A percentile compares a stretch with the other conserved stretches of the same genome.
Conservation (phyloP, 140 eudicot species). For the Oenanthe javanica region DNA sequence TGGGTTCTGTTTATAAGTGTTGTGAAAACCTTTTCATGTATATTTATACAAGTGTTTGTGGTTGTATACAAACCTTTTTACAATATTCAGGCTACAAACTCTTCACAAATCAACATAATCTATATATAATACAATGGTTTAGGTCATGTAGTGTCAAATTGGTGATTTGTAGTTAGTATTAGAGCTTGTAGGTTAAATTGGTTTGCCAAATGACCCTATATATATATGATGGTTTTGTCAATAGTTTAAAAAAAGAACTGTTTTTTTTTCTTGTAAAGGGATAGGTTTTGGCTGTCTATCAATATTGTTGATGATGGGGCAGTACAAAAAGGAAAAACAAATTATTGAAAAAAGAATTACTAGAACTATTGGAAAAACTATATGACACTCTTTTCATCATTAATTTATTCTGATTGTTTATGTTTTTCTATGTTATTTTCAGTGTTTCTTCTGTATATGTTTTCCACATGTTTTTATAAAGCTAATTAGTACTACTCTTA, state of each 20-base stretch:
- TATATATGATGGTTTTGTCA: neutral
- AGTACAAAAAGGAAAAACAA: neutral
- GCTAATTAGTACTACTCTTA: neutral
- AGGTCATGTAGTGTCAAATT: neutral
- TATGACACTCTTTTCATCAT: neutral
- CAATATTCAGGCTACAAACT: neutral
- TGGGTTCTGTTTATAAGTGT: neutral
- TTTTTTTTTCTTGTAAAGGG: neutral
- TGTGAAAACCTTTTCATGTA: neutral
- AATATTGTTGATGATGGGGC: neutral
- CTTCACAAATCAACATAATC: neutral
- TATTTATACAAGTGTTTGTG: neutral
- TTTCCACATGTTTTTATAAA: neutral
- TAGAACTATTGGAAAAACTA: neutral
- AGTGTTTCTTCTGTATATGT: neutral
- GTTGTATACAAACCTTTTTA: neutral
- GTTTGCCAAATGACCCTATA: neutral
- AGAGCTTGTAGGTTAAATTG: neutral
- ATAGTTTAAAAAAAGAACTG: neutral
- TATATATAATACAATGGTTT: neutral
- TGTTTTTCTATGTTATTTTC: neutral
- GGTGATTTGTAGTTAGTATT: neutral
- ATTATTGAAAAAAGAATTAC: neutral
- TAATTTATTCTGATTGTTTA: neutral
- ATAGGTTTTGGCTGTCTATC: neutral